These are phyloP conservation scores for Paradendryphiella salina DNA, from an alignment of 2,329 filamentous ascomycete species.

Conservation along the genomic window DNA sequence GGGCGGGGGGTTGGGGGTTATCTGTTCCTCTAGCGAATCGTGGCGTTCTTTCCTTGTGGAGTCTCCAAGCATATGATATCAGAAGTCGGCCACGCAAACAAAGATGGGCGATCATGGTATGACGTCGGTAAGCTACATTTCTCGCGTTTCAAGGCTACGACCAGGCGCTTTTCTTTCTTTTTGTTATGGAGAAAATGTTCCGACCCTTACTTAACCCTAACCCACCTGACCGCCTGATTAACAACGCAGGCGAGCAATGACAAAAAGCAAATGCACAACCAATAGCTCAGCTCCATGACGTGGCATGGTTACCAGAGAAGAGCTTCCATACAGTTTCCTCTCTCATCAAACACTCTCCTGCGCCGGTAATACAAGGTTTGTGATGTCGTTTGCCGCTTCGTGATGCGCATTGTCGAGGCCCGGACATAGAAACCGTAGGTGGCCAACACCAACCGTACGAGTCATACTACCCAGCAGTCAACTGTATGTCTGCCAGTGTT, in stretches of 20 bases:
- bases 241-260: neutral
- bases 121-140: neutral
- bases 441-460: constrained; percentile 6
- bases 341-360: neutral
- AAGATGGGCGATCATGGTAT: neutral
- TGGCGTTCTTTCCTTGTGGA: no score
- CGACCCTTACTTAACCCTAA: constrained; percentile 6
- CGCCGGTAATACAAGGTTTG: no score
- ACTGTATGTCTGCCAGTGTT: no score
- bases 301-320: neutral
- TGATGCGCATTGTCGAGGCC: neutral
- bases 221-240: neutral
- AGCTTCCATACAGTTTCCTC: no score
- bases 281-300: neutral
- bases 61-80: neutral
- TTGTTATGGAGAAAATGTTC: neutral
- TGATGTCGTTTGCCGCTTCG: no score
- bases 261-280: neutral
- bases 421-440: neutral
- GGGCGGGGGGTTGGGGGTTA: no score
- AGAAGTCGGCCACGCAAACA: neutral
- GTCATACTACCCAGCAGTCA: neutral
- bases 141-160: neutral
- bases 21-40: no score
- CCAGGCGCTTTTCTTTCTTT: neutral